Conservation (phyloP, 2,329 filamentous ascomycete species). For the Ceratocystiopsis minuta region DNA sequence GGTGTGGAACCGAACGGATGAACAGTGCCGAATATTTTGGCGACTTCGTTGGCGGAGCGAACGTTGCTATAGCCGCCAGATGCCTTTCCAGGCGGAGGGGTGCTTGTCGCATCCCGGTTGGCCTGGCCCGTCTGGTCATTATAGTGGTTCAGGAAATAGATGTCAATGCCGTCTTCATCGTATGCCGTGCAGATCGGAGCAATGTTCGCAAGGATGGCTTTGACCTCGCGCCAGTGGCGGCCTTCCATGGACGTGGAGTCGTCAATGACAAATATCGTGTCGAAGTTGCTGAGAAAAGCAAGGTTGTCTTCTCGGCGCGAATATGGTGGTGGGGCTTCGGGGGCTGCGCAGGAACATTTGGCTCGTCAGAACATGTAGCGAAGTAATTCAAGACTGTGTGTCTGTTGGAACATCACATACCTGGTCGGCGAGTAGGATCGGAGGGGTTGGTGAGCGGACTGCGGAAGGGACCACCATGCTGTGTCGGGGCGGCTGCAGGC, state of each 20-base stretch:
- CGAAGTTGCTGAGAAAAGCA: slow-evolving; percentile 59
- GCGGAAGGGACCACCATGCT: too few species aligned
- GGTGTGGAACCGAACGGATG: slow-evolving; percentile 50
- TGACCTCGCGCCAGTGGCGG: slow-evolving; percentile 57
- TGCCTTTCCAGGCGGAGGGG: slow-evolving; percentile 16
- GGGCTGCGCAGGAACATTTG: too few species aligned
- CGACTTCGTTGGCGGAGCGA: slow-evolving; percentile 35
- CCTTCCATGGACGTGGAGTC: slow-evolving; percentile 80
- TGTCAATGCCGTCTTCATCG: slow-evolving; percentile 72
- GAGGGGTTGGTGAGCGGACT: too few species aligned
- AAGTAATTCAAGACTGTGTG: too few species aligned
- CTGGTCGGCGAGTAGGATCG: too few species aligned
- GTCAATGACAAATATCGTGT: slow-evolving; percentile 82
- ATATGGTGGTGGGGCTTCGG: too few species aligned
- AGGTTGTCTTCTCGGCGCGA: slow-evolving; percentile 14
- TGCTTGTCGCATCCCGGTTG: not conserved
- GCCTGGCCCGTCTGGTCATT: not conserved
- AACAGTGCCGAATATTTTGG: slow-evolving; percentile 51
- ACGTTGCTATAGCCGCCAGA: slow-evolving; percentile 47
- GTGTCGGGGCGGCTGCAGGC: too few species aligned
- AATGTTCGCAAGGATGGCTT: slow-evolving; percentile 51
- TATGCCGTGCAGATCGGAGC: slow-evolving; percentile 64
- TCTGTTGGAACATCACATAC: too few species aligned
- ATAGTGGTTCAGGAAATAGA: slow-evolving; percentile 74
- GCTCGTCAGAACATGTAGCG: too few species aligned